phyloP scores from a whole-genome alignment of 2,329 filamentous ascomycete genomes.

The Calonectria pauciramosa region DNA sequence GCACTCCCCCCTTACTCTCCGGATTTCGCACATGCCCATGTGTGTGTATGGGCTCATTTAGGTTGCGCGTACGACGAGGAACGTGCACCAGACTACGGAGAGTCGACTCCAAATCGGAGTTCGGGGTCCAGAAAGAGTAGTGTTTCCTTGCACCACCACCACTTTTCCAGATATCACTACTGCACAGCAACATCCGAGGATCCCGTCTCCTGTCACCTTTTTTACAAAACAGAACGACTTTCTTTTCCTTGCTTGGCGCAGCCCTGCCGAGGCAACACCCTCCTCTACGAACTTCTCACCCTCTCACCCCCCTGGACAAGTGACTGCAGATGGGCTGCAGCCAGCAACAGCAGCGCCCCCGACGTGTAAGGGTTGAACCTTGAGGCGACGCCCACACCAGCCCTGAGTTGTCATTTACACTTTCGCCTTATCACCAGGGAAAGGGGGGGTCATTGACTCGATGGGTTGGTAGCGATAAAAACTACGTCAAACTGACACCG shows the following conservation, averaged over 20 bases:
- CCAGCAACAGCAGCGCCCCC: background rate
- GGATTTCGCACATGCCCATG: slow-evolving; percentile 11
- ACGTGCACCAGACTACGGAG: slow-evolving; percentile 1
- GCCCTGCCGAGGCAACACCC: background rate
- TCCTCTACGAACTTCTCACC: background rate
- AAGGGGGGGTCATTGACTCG: background rate
- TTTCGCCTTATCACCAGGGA: slow-evolving; percentile 7
- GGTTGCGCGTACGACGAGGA: slow-evolving; percentile 3
- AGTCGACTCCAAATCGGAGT: background rate
- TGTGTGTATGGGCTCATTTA: background rate
- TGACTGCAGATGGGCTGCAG: slow-evolving; percentile 12
- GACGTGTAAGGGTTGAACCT: slow-evolving; percentile 14
- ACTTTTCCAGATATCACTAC: background rate
- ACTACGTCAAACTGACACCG: background rate
- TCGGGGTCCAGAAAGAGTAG: background rate
- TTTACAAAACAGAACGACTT: background rate
- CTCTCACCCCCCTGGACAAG: background rate
- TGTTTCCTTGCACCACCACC: background rate
- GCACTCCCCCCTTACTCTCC: slow-evolving; percentile 12
- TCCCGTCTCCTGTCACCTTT: background rate
- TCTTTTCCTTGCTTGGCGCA: background rate
- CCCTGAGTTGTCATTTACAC: slow-evolving; percentile 1
- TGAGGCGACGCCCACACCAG: background rate
- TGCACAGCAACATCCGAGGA: slow-evolving; percentile 4
- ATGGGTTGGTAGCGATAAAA: slow-evolving; percentile 4